Percentiles rank a stretch among this genome's conserved stretches.
Conservation (phyloP, 805 yeast species). For the Myxozyma lipomycoides region DNA sequence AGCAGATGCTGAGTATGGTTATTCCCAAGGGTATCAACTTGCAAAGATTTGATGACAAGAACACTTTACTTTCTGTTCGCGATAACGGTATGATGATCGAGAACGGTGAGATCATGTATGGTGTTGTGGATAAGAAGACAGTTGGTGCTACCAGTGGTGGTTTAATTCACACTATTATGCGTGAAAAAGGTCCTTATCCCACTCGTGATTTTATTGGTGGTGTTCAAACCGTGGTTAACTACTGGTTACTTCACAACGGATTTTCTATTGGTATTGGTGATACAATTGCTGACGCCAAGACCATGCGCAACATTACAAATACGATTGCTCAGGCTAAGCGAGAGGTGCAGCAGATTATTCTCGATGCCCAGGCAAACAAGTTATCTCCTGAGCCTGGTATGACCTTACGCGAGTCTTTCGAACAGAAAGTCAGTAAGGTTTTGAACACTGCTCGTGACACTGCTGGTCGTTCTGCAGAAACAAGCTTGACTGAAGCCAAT, state of each 20-base stretch:
- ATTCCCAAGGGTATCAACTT: slow-evolving; percentile 94
- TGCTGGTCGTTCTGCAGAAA: slow-evolving; percentile 98
- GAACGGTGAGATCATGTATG: slow-evolving; percentile 95
- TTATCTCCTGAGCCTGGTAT: slow-evolving; percentile 98
- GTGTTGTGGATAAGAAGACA: slow-evolving; percentile 96
- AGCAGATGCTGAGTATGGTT: slow-evolving; percentile 85
- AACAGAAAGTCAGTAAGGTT: slow-evolving; percentile 91
- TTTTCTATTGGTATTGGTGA: slow-evolving; percentile 99
- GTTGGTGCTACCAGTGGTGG: slow-evolving; percentile 99
- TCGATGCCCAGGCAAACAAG: slow-evolving; percentile 84
- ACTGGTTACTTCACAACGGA: slow-evolving; percentile 93
- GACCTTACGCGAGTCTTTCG: slow-evolving; percentile 98
- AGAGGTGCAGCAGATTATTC: slow-evolving; percentile 89
- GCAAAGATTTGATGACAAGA: slow-evolving; percentile 89
- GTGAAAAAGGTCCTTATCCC: slow-evolving; percentile 90
- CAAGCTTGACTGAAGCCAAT: slow-evolving; percentile 86
- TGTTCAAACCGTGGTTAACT: slow-evolving; percentile 91
- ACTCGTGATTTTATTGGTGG: slow-evolving; percentile 90
- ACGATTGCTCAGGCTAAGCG: slow-evolving; percentile 90
- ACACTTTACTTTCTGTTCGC: slow-evolving; percentile 75
- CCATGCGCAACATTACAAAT: slow-evolving; percentile 89
- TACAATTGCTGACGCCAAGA: slow-evolving; percentile 95
- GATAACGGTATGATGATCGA: slow-evolving; percentile 94
- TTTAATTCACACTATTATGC: slow-evolving; percentile 91
- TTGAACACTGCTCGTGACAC: slow-evolving; percentile 98